phyloP scores from a whole-genome alignment of 2,329 filamentous ascomycete species.

The Neonectria hederae region DNA sequence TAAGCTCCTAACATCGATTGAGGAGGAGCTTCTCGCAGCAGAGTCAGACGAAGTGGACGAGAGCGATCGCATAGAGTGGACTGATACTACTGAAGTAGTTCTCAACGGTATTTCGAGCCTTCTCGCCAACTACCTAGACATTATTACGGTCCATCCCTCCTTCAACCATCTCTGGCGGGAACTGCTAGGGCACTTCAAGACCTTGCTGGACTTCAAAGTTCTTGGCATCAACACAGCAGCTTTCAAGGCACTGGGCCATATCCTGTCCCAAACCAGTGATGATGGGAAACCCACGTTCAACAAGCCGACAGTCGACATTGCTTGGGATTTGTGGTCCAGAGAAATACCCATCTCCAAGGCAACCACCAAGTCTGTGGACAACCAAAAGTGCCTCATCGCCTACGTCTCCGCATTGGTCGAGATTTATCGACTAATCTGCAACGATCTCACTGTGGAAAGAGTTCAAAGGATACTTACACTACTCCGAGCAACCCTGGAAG shows the following conservation, averaged over 20 bases:
- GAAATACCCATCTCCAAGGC: constrained; percentile 64
- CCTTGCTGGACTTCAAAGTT: constrained; percentile 68
- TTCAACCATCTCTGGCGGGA: constrained; percentile 81
- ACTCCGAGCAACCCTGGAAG: constrained; percentile 74
- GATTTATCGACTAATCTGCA: constrained; percentile 78
- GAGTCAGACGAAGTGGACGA: constrained; percentile 51
- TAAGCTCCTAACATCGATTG: constrained; percentile 77
- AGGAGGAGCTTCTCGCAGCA: constrained; percentile 60
- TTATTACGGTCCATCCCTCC: constrained; percentile 70
- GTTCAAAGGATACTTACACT: constrained; percentile 76
- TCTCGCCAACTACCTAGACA: constrained; percentile 78
- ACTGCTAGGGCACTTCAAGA: constrained; percentile 74
- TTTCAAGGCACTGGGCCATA: constrained; percentile 72
- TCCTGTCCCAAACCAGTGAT: constrained; percentile 63
- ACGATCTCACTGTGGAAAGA: constrained; percentile 68
- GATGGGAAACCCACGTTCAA: constrained; percentile 56
- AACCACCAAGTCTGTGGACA: constrained; percentile 61
- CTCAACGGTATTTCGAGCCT: constrained; percentile 77
- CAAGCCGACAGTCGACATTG: constrained; percentile 64
- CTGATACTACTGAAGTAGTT: constrained; percentile 79
- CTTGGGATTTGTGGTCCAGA: constrained; percentile 76
- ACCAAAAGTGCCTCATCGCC: constrained; percentile 85
- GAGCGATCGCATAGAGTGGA: constrained; percentile 67
- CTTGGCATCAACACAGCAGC: constrained; percentile 78
- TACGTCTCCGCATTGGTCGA: constrained; percentile 81